These are phyloP conservation scores for Apiosordaria backusii DNA, from an alignment of 495 filamentous ascomycete species.

Conservation along the genomic window DNA sequence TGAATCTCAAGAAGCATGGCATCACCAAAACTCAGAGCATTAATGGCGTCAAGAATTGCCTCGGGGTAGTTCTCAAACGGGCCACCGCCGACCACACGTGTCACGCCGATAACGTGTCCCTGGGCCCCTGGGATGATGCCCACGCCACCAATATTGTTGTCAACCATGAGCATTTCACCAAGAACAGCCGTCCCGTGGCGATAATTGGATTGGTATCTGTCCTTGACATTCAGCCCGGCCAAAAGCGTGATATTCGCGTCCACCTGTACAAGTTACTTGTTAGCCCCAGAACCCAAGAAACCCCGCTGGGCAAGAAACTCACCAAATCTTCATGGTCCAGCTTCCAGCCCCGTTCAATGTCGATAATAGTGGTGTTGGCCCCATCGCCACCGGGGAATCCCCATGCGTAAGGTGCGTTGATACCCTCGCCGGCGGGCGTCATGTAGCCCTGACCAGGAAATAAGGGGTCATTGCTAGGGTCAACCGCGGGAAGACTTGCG, in stretches of 20 bases:
- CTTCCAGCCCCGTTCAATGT: constrained; percentile 18
- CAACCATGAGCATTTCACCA: constrained; percentile 15
- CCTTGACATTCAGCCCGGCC: background rate
- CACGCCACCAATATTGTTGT: constrained; percentile 18
- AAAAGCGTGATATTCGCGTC: background rate
- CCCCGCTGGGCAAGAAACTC: no score
- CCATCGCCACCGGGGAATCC: constrained; percentile 15
- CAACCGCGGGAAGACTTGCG: background rate
- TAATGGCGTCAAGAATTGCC: constrained; percentile 10
- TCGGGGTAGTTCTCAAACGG: constrained; percentile 8
- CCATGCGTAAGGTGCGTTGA: constrained; percentile 19
- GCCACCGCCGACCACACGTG: background rate
- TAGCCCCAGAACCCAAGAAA: background rate
- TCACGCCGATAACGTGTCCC: constrained; percentile 5
- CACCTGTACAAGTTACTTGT: background rate
- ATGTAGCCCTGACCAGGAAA: constrained; percentile 13
- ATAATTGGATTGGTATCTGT: background rate
- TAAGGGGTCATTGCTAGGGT: constrained; percentile 2
- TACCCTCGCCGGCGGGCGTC: constrained; percentile 2
- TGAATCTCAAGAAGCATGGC: constrained; percentile 19
- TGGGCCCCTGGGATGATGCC: constrained; percentile 9
- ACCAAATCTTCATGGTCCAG: constrained; percentile 17
- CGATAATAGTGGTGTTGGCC: constrained; percentile 9
- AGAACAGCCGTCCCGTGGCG: constrained; percentile 17
- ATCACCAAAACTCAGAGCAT: constrained; percentile 6